phyloP scores from a whole-genome alignment of 805 yeast genomes.

The Cyberlindnera meyerae region DNA sequence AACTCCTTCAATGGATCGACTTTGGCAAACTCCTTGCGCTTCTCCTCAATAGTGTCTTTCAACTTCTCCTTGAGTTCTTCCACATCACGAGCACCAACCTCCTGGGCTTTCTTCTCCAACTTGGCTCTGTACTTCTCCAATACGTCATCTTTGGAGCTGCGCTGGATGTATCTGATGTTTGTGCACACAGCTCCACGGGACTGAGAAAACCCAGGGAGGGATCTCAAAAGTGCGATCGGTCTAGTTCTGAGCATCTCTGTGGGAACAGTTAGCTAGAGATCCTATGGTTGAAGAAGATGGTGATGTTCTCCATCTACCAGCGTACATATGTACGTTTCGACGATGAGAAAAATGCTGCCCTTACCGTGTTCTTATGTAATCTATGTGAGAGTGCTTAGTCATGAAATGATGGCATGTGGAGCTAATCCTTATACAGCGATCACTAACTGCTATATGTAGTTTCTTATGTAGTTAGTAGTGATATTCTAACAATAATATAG shows the following conservation, averaged over 20 bases:
- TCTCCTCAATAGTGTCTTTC: slow-evolving; percentile 54
- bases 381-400: too few relatives aligned
- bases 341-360: not conserved
- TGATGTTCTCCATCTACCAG: too few relatives aligned
- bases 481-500: too few relatives aligned
- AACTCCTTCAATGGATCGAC: slow-evolving; percentile 68
- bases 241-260: slow-evolving; percentile 7
- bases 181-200: slow-evolving; percentile 19
- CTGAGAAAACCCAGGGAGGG: slow-evolving; percentile 5
- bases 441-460: too few relatives aligned
- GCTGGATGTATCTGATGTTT: slow-evolving; percentile 14
- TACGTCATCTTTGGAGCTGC: slow-evolving; percentile 22
- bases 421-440: too few relatives aligned
- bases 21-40: slow-evolving; percentile 50
- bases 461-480: too few relatives aligned
- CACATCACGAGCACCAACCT: slow-evolving; percentile 41
- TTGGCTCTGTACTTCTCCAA: slow-evolving; percentile 31
- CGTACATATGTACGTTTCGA: too few relatives aligned
- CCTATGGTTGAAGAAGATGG: too few relatives aligned
- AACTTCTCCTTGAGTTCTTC: slow-evolving; percentile 59
- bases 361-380: too few relatives aligned
- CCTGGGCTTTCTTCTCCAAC: slow-evolving; percentile 33
- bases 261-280: too few relatives aligned
- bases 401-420: too few relatives aligned
- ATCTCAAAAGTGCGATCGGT: slow-evolving; percentile 1